phyloP scores from a whole-genome alignment of 2,329 filamentous ascomycete species.

The Sporothrix variecibatus region DNA sequence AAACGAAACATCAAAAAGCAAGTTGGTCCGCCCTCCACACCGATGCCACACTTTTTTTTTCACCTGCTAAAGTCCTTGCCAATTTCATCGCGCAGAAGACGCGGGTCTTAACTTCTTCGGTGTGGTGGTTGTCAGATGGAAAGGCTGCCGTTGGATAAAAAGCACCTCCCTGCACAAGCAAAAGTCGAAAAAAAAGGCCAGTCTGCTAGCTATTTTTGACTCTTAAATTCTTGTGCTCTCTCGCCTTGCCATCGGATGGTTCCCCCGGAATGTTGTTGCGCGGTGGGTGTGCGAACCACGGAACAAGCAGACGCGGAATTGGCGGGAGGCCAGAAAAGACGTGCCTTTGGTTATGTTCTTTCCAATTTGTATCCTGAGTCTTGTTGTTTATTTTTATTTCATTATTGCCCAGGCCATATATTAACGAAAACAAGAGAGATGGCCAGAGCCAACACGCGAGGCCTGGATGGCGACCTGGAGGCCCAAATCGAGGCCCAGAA shows the following conservation, averaged over 20 bases:
- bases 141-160: neutral
- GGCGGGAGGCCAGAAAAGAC: neutral
- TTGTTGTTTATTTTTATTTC: constrained; percentile 10
- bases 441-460: neutral
- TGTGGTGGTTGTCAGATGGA: constrained; percentile 10
- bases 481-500: constrained; percentile 17
- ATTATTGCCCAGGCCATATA: neutral
- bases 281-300: constrained; percentile 12
- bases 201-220: neutral
- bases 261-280: constrained; percentile 14
- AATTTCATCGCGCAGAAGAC: constrained; percentile 11
- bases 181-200: neutral
- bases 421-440: neutral
- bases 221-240: neutral
- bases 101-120: neutral
- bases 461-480: constrained; percentile 10
- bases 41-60: neutral
- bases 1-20: constrained; percentile 7
- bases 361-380: neutral
- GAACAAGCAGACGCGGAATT: constrained; percentile 11
- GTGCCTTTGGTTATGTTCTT: neutral
- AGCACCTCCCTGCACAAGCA: neutral
- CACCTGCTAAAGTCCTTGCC: constrained; percentile 10
- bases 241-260: constrained; percentile 13
- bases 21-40: constrained; percentile 3